phyloP scores from a whole-genome alignment of 2,329 filamentous ascomycete species.

The Nemania serpens region DNA sequence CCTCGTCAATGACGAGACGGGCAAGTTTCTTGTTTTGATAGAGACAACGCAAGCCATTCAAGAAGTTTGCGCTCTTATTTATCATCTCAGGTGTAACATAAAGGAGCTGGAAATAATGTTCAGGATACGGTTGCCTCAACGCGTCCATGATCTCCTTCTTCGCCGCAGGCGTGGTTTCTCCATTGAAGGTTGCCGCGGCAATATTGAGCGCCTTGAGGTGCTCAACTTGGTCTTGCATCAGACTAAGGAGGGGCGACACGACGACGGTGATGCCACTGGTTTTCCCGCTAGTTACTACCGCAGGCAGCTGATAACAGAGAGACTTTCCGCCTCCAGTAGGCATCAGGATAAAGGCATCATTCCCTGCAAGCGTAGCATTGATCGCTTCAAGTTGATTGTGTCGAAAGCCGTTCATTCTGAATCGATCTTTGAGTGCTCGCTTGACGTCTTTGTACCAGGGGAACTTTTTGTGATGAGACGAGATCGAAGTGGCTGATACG shows the following conservation, averaged over 20 bases:
- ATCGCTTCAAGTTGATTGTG: constrained; percentile 94
- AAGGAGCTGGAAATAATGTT: constrained; percentile 80
- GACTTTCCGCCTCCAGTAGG: constrained; percentile 97
- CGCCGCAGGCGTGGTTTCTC: constrained; percentile 68
- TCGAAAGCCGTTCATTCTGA: constrained; percentile 84
- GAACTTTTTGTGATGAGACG: constrained; percentile 63
- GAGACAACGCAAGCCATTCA: constrained; percentile 68
- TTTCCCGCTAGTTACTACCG: constrained; percentile 78
- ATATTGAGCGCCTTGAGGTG: constrained; percentile 78
- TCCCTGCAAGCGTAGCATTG: constrained; percentile 84
- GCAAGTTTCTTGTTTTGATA: constrained; percentile 75
- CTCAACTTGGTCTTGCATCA: constrained; percentile 96
- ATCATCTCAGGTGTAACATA: constrained; percentile 99
- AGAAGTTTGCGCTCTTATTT: constrained; percentile 74
- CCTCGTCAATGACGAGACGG: constrained; percentile 94
- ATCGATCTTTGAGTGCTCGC: constrained; percentile 77
- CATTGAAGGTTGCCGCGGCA: constrained; percentile 80
- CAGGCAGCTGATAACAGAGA: constrained; percentile 92
- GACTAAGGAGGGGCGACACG: constrained; percentile 88
- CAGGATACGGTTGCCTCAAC: constrained; percentile 66
- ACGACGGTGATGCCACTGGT: constrained; percentile 90
- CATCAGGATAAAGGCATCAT: constrained; percentile 96
- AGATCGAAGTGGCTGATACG: constrained; percentile 45
- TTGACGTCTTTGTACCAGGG: constrained; percentile 89
- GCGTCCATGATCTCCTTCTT: constrained; percentile 68